These are phyloP conservation scores for Insectozyma bohioensis DNA, from an alignment of 1,139 yeast species.

Conservation along the genomic window DNA sequence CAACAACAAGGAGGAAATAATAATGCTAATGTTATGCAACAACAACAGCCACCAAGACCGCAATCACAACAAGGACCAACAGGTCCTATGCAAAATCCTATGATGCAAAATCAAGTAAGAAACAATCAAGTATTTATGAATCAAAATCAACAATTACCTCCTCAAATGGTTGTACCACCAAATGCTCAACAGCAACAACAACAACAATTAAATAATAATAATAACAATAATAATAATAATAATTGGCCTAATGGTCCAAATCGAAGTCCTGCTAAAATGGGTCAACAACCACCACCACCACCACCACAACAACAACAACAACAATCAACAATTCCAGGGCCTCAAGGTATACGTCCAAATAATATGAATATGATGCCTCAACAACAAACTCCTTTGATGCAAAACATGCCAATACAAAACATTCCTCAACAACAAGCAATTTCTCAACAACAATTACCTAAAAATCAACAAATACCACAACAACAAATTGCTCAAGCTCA, in stretches of 20 bases:
- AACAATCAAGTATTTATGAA: slow-evolving; percentile 21
- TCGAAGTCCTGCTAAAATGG: slow-evolving; percentile 8
- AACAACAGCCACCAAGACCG: slow-evolving; percentile 15
- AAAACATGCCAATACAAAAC: slow-evolving; percentile 10
- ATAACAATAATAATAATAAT: slow-evolving; percentile 3
- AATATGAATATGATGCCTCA: slow-evolving; percentile 23
- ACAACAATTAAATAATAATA: slow-evolving; percentile 10
- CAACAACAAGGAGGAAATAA: slow-evolving; percentile 10
- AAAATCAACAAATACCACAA: slow-evolving; percentile 10
- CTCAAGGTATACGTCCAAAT: slow-evolving; percentile 8
- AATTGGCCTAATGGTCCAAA: too few species aligned
- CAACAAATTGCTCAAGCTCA: slow-evolving; percentile 13
- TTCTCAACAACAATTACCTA: slow-evolving; percentile 13
- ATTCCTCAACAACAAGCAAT: slow-evolving; percentile 13
- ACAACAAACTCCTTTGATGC: slow-evolving; percentile 20
- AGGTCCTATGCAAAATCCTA: slow-evolving; percentile 6
- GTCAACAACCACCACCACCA: slow-evolving; percentile 14
- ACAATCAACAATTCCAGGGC: slow-evolving; percentile 4
- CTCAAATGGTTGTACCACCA: slow-evolving; percentile 8
- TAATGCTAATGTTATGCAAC: slow-evolving; percentile 6
- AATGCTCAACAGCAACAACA: slow-evolving; percentile 15
- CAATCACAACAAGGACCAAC: slow-evolving; percentile 15
- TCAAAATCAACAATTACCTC: slow-evolving; percentile 13
- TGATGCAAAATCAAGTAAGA: slow-evolving; percentile 17
- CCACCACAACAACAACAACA: slow-evolving; percentile 16